Base-by-base conservation (phyloP, 2,329 filamentous ascomycete genomes). In the Coccinonectria pachysandricola region DNA sequence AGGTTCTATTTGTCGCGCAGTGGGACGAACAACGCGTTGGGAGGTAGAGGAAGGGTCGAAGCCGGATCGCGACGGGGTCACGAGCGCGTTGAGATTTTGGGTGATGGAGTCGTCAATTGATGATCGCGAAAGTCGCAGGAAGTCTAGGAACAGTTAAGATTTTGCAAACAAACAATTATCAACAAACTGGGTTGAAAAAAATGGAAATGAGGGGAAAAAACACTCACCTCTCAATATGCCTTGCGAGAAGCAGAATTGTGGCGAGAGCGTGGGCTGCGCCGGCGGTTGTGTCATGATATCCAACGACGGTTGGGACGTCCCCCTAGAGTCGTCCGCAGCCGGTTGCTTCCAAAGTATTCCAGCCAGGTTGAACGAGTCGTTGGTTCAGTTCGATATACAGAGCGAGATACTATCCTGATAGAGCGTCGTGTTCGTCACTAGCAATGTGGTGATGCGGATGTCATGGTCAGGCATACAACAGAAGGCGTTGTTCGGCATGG, bases 91-190 rank as follows among this genome's bases (percentile, higher is more conserved):
- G 35, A 98, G 73, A 46, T 92, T 88, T 49, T 94, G 87, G 1
- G 76, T 75, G 48, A 98, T 96, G 22, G 82, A 85, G 57, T 98
- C 91, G 57, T 98, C 91, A 47, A 95, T 79, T 24, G 81, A 74
- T 27, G 74, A 68, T 37, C 91, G 76, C 7, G 88, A 95, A 39
- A 91, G 57, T 19, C 86, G 81, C 12, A 98, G 70, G 53, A 98
- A 98, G 53, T 94, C 91, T 94, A 10, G 5, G 20, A 6, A 14
- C 11, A 9, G n/a, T 6, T 11, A 9, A 4, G 27, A n/a, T n/a
- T n/a, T n/a, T n/a, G n/a, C n/a, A n/a, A n/a, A n/a, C n/a, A n/a
- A n/a, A n/a, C n/a, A n/a, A n/a, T n/a, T n/a, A n/a, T n/a, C n/a
- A n/a, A n/a, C n/a, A n/a, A n/a, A n/a, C n/a, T n/a, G n/a, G n/a